Conservation (phyloP, 2,329 filamentous ascomycete genomes). For the Alternaria sp. region DNA sequence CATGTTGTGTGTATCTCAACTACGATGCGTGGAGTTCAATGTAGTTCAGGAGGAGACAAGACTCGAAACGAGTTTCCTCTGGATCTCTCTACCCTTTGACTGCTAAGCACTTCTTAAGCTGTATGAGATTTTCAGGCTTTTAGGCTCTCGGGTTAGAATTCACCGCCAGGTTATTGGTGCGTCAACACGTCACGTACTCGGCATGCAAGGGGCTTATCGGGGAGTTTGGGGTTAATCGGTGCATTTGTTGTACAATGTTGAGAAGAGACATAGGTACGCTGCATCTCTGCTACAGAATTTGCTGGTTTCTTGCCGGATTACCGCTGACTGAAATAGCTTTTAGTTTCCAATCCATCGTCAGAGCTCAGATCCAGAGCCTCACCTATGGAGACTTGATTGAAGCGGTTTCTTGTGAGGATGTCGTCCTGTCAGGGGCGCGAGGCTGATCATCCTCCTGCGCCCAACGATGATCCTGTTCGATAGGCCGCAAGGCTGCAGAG, state of each 20-base stretch:
- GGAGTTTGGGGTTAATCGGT: conserved; percentile 10
- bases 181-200: background rate
- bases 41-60: background rate
- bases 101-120: conserved; percentile 4
- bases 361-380: background rate
- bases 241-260: background rate
- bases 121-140: background rate
- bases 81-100: background rate
- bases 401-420: background rate
- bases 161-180: background rate
- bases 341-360: background rate
- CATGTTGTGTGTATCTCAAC: background rate
- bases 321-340: background rate
- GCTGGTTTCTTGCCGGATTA: background rate
- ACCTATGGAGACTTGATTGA: background rate
- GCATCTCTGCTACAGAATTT: background rate
- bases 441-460: background rate
- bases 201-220: conserved; percentile 1
- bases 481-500: fast-evolving
- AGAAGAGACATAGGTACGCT: background rate
- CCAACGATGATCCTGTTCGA: background rate
- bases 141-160: background rate
- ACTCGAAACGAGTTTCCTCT: background rate
- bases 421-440: background rate
- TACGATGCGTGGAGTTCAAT: background rate